Evolutionary conservation across 2,329 filamentous ascomycete genomes (phyloP).

Genomic region (Colletotrichum somersetense): DNA sequence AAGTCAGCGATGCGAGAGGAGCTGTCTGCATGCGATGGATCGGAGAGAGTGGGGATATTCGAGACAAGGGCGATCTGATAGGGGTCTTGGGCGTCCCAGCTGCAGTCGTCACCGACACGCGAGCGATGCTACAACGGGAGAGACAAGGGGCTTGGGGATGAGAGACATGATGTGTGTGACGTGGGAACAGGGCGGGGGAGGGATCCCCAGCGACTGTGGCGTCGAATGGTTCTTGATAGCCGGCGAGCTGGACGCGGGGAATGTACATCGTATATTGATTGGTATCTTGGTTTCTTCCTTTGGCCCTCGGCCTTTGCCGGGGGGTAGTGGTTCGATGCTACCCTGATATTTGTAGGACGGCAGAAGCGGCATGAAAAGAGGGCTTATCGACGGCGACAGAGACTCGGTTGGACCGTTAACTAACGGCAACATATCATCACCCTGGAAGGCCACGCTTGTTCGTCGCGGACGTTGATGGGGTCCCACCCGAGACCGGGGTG

Average conservation of each 20-base stretch:
- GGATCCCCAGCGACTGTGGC: constrained; percentile 18
- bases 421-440: neutral
- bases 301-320: neutral
- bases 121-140: constrained; percentile 1
- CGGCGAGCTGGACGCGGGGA: constrained; percentile 16
- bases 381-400: neutral
- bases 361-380: neutral
- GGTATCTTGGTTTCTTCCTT: neutral
- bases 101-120: constrained; percentile 18
- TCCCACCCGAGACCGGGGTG: neutral
- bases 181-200: neutral
- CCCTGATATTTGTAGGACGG: neutral
- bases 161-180: constrained; percentile 22
- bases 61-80: neutral
- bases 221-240: neutral
- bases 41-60: neutral
- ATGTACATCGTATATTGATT: neutral
- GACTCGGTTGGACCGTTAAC: neutral
- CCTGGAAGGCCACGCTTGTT: neutral
- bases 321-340: neutral
- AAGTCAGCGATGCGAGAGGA: constrained; percentile 7
- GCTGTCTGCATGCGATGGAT: constrained; percentile 4
- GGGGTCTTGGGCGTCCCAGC: neutral
- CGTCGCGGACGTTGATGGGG: neutral
- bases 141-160: constrained; percentile 11